Evolutionary conservation across 2,329 filamentous ascomycete genomes (phyloP).

Genomic region (Scleromitrula shiraiana): DNA sequence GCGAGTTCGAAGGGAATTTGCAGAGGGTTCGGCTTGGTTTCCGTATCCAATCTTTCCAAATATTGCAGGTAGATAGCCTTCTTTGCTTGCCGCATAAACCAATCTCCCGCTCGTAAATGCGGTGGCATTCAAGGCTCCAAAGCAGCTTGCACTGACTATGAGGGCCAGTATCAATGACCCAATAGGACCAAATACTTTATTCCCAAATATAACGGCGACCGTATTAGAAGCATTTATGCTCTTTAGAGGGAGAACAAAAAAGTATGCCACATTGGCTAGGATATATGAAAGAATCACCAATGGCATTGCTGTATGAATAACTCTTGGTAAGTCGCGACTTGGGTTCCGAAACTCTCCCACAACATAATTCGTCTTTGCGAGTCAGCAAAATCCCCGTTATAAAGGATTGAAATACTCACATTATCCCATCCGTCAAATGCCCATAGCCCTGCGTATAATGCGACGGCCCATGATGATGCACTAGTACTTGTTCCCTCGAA

Average conservation of each 20-base stretch:
- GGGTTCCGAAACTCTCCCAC: conserved; percentile 95
- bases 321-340: conserved; percentile 77
- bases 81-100: conserved; percentile 89
- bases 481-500: conserved; percentile 78
- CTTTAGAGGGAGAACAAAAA: conserved; percentile 77
- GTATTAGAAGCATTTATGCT: conserved; percentile 85
- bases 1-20: conserved; percentile 40
- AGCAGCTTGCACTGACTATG: conserved; percentile 83
- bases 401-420: conserved; percentile 45
- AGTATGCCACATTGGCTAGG: conserved; percentile 87
- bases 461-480: conserved; percentile 83
- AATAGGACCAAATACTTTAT: conserved; percentile 76
- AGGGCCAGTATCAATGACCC: conserved; percentile 81
- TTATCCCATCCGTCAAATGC: conserved; percentile 99
- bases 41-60: conserved; percentile 77
- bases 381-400: conserved; percentile 20
- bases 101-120: conserved; percentile 89
- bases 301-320: conserved; percentile 95
- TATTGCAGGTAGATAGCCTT: conserved; percentile 79
- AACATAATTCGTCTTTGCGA: conserved; percentile 80
- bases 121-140: conserved; percentile 88
- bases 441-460: conserved; percentile 92
- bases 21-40: conserved; percentile 31
- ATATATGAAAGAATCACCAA: conserved; percentile 87
- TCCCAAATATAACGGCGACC: conserved; percentile 89